These are phyloP conservation scores for Rhizopogon vulgaris DNA, from an alignment of 768 basidiomycete genomes.

Conservation along the genomic window DNA sequence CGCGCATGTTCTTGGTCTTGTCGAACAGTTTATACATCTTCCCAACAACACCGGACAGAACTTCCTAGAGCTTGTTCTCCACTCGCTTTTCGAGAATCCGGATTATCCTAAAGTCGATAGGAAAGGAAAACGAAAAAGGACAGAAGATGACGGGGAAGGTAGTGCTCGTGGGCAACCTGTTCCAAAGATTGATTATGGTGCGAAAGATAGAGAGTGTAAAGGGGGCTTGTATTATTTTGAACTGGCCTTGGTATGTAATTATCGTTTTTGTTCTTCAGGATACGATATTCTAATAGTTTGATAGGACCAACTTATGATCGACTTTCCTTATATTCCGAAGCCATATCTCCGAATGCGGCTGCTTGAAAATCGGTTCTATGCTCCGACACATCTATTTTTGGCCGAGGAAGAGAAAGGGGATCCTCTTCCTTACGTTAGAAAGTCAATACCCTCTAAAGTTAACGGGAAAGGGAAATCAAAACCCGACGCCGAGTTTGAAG, in stretches of 20 bases:
- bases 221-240: conserved; percentile 43
- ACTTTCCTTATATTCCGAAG: conserved; percentile 56
- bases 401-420: conserved; percentile 25
- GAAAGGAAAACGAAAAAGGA: conserved; percentile 40
- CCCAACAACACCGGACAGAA: conserved; percentile 23
- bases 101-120: conserved; percentile 50
- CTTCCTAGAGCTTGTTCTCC: conserved; percentile 50
- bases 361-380: conserved; percentile 43
- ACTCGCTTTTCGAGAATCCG: conserved; percentile 56
- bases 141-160: conserved; percentile 20
- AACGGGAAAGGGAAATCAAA: conserved; percentile 37
- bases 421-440: conserved; percentile 32
- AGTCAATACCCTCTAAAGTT: conserved; percentile 25
- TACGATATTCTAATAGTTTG: not conserved
- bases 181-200: conserved; percentile 49
- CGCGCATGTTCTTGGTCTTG: conserved; percentile 42
- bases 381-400: conserved; percentile 56
- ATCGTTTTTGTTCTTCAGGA: not conserved
- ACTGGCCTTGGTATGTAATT: conserved; percentile 41
- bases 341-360: conserved; percentile 45
- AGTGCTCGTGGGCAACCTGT: conserved; percentile 32
- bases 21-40: conserved; percentile 36
- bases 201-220: conserved; percentile 35
- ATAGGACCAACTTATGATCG: conserved; percentile 46
- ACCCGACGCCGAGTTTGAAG: conserved; percentile 39